These are phyloP conservation scores for Quercus phellos DNA, from an alignment of 331 rosid genomes.

Conservation along the genomic window DNA sequence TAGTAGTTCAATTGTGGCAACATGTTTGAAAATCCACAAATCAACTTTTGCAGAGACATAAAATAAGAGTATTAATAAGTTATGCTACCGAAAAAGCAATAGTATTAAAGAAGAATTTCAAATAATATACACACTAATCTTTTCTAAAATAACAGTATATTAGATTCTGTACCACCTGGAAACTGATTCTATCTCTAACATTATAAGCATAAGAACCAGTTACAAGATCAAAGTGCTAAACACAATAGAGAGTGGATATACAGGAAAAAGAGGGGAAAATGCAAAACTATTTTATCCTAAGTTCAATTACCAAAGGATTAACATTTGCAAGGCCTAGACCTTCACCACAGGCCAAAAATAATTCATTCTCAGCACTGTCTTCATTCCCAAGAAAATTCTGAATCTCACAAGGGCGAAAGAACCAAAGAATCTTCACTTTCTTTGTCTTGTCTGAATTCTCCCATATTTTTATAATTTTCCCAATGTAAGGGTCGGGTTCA, in stretches of 20 bases:
- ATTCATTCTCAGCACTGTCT: constrained; percentile 44
- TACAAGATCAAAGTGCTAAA: neutral
- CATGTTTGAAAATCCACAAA: neutral
- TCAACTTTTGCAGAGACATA: neutral
- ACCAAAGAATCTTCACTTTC: constrained; percentile 77
- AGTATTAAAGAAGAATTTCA: neutral
- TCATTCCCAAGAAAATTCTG: constrained; percentile 36
- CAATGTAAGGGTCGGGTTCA: constrained; percentile 64
- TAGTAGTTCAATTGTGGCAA: neutral
- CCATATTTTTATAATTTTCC: constrained; percentile 73
- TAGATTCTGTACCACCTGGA: neutral
- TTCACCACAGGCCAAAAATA: constrained; percentile 76
- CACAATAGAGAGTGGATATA: too few relatives aligned
- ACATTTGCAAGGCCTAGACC: constrained; percentile 70
- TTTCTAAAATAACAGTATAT: neutral
- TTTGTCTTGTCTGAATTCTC: constrained; percentile 46
- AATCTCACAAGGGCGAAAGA: constrained; percentile 78
- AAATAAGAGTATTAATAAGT: neutral
- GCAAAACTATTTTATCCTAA: neutral
- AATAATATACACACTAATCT: neutral
- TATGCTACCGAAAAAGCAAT: neutral
- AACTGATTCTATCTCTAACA: neutral
- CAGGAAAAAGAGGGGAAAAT: neutral
- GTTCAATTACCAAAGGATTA: constrained; percentile 67
- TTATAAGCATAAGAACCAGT: neutral